phyloP scores from a whole-genome alignment of 768 basidiomycete species.

The Termitomyces eurrhizus region DNA sequence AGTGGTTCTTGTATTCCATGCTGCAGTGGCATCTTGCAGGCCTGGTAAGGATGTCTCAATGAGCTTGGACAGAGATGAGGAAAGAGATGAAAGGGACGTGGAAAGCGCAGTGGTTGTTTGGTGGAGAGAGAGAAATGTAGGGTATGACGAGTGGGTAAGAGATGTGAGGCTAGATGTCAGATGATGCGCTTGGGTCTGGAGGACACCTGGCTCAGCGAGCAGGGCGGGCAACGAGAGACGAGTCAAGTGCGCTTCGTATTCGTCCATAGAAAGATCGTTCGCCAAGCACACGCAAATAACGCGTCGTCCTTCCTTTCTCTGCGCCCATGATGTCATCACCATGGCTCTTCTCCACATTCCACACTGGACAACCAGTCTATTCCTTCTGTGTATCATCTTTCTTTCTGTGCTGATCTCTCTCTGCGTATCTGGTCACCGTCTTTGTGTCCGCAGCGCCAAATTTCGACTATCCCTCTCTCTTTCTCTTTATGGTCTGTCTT shows the following conservation, averaged over 20 bases:
- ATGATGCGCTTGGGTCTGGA: slow-evolving; percentile 82
- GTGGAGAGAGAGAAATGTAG: slow-evolving; percentile 89
- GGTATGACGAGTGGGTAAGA: slow-evolving; percentile 87
- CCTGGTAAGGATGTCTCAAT: slow-evolving; percentile 66
- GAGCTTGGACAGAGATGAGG: slow-evolving; percentile 67
- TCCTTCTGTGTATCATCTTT: background rate
- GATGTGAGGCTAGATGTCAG: slow-evolving; percentile 87
- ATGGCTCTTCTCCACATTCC: background rate
- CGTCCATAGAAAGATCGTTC: slow-evolving; percentile 9
- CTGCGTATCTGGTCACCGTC: background rate
- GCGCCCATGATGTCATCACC: background rate
- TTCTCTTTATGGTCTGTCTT: slow-evolving; percentile 11
- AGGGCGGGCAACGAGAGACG: slow-evolving; percentile 65
- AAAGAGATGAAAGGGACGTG: slow-evolving; percentile 69
- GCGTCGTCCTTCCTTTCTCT: slow-evolving; percentile 1
- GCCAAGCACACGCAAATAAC: slow-evolving; percentile 15
- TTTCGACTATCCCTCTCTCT: slow-evolving; percentile 7
- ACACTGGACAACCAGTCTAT: background rate
- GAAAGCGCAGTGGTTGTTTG: slow-evolving; percentile 71
- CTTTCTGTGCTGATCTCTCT: background rate
- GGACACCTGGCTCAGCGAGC: slow-evolving; percentile 65
- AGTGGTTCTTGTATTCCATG: slow-evolving; percentile 73
- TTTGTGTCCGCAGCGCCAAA: slow-evolving; percentile 1
- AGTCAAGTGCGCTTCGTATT: slow-evolving; percentile 64
- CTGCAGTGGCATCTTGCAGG: slow-evolving; percentile 67